Base-by-base conservation (phyloP, 1,139 yeast species). In the Kodamaea fungicola region DNA sequence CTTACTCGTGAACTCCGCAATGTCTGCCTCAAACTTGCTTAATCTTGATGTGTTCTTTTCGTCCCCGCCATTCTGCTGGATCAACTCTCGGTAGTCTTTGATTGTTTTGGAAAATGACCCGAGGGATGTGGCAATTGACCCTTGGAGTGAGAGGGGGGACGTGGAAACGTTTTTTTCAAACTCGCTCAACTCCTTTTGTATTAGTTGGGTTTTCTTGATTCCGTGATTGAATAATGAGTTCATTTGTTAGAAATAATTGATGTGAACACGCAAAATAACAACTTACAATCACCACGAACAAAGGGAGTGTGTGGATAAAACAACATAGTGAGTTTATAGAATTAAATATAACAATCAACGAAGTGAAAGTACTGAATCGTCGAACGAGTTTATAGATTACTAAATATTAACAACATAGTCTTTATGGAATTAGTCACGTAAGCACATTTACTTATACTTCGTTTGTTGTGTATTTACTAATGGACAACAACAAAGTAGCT, bases 191-290 rank as follows among this genome's bases (percentile, higher is more conserved):
- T 89, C 96, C 45, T 76, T 76, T 43, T 80, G 76, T 39, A 90
- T 63, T 29, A 81, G 71, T 51, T 80, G 87, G 29, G 89, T 78
- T 61, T 89, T 96, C 59, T 87, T 88, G 42, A 85, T 72, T 7
- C 96, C 96, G 60, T 87, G 95, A 62, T 87, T 90, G 62, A 84
- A 88, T 37, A 89, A 67, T 22, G 95, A 80, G 62, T 88, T 88
- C 96, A 57, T 57, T 13, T 9, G 25, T n/a, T n/a, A 12, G 38
- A 7, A 19, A 22, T 33, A n/a, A 24, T 9, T 12, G 22, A 4
- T n/a, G n/a, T n/a, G n/a, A n/a, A n/a, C n/a, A n/a, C n/a, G n/a
- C n/a, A n/a, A n/a, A n/a, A n/a, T n/a, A n/a, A n/a, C n/a, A n/a
- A n/a, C n/a, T n/a, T n/a, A n/a, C n/a, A n/a, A n/a, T n/a, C n/a